Evolutionary conservation across 2,329 filamentous ascomycete species (phyloP), one percentile per base, ranked within the genome.

Genomic region (Aureobasidium sp.): DNA sequence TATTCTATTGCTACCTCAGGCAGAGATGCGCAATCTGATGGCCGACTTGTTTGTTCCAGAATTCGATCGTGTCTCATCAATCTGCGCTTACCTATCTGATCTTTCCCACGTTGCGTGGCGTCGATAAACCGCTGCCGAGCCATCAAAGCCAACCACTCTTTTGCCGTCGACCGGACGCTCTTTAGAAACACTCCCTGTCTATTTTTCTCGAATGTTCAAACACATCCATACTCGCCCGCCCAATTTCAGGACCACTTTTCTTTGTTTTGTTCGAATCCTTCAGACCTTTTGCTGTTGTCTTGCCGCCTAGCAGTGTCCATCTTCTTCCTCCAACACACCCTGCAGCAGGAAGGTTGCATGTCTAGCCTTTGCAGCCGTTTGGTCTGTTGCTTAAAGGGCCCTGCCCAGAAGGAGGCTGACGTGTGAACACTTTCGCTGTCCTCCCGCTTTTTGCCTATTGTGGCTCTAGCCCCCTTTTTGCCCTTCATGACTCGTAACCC

Each of bases 361-460:
- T 48, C 54, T 59, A 41, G 54, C 54, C 42, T 39, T 39, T 29
- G 8, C 42, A 29, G 27, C 54, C 54, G 41, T 49, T 48, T 42
- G 27, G 1, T 47, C 21, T 58, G 41, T 48, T 48, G 54, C 37
- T 50, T 27, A 34, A 57, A 48, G 45, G 10, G 53, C n/a, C 41
- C 39, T 57, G 41, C 29, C 53, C 29, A 57, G 53, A 57, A 36
- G 44, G 36, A 59, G 34, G 45, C 45, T 59, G 57, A 59, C 57
- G 45, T 42, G 45, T 59, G 36, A 59, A 59, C 45, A 59, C 57
- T 59, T 47, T 39, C 27, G 53, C 53, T 21, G 13, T 42, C 50
- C 54, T 25, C 34, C 42, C 44, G 36, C 32, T 49, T 41, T 50
- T 49, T 59, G 45, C 57, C 37, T 41, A 36, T 50, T 59, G n/a